A percentile compares a stretch with the other conserved stretches of the same genome.
These are phyloP conservation scores for Tuber magnatum DNA, from an alignment of 495 filamentous ascomycete species.

Conservation along the genomic window DNA sequence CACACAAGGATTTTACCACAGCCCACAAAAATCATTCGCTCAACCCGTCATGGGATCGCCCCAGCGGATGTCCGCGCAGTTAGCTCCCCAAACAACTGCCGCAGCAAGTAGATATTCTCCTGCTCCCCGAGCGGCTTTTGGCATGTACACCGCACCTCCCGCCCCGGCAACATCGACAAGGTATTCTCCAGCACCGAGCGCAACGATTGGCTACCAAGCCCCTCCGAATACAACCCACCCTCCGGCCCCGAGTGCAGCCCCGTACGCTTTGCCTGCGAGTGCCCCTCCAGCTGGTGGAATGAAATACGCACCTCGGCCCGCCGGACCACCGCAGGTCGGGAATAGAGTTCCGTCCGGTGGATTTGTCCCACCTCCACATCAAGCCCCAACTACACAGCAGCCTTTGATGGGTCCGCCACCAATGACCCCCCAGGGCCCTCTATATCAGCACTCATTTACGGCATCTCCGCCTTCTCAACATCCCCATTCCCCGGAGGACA, in stretches of 20 bases:
- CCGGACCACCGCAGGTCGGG: conserved; percentile 47
- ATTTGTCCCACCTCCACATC: conserved; percentile 47
- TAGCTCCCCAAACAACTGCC: conserved; percentile 40
- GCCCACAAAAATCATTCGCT: conserved; percentile 18
- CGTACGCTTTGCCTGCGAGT: conserved; percentile 57
- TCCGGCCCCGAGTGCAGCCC: conserved; percentile 77
- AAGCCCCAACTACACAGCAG: conserved; percentile 50
- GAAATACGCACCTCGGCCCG: conserved; percentile 43
- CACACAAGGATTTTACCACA: conserved; percentile 36
- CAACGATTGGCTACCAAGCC: conserved; percentile 45
- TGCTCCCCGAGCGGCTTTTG: conserved; percentile 47
- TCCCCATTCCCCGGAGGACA: conserved; percentile 21
- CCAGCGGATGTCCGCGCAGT: conserved; percentile 42
- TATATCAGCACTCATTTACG: background rate
- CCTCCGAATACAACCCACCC: conserved; percentile 47
- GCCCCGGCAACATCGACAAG: conserved; percentile 43
- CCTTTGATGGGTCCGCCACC: conserved; percentile 23
- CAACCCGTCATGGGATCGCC: conserved; percentile 15
- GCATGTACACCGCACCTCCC: conserved; percentile 38
- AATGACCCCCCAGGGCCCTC: conserved; percentile 4
- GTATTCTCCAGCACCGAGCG: conserved; percentile 50
- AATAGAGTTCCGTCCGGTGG: conserved; percentile 45
- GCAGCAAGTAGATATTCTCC: conserved; percentile 55
- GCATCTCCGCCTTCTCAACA: conserved; percentile 10
- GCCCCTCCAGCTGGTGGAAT: conserved; percentile 41